Evolutionary conservation across 805 yeast species (phyloP).

Genomic region (Yarrowia sp.): DNA sequence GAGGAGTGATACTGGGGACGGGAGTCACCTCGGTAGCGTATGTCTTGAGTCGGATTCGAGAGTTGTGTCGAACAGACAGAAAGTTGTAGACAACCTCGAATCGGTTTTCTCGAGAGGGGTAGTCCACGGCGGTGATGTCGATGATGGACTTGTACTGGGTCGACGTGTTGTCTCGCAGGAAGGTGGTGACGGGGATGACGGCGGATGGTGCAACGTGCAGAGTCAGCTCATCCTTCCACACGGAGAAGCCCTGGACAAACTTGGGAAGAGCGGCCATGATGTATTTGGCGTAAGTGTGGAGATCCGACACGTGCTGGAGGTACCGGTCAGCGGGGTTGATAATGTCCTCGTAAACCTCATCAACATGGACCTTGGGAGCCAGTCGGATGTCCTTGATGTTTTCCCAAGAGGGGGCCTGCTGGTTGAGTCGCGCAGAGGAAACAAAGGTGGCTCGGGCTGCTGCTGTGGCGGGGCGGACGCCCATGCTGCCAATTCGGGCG

Average conservation of each 20-base stretch:
- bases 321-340: slow-evolving; percentile 78
- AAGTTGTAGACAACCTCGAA: slow-evolving; percentile 85
- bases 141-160: slow-evolving; percentile 74
- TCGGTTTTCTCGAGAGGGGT: slow-evolving; percentile 77
- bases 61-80: slow-evolving; percentile 76
- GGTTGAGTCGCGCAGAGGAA: slow-evolving; percentile 11
- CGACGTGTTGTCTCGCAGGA: slow-evolving; percentile 74
- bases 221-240: slow-evolving; percentile 87
- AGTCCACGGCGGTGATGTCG: slow-evolving; percentile 86
- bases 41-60: slow-evolving; percentile 84
- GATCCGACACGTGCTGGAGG: slow-evolving; percentile 61
- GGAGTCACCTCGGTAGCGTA: slow-evolving; percentile 80
- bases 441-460: slow-evolving; percentile 21
- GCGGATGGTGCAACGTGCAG: slow-evolving; percentile 75
- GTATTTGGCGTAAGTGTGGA: slow-evolving; percentile 79
- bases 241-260: slow-evolving; percentile 76
- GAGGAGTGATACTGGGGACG: slow-evolving; percentile 72
- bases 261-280: slow-evolving; percentile 77
- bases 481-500: slow-evolving; percentile 24
- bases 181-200: slow-evolving; percentile 64
- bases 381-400: slow-evolving; percentile 21
- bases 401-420: slow-evolving; percentile 19
- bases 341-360: slow-evolving; percentile 37
- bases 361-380: slow-evolving; percentile 23
- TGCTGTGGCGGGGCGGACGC: slow-evolving; percentile 17